phyloP scores from a whole-genome alignment of 1,139 yeast genomes.

The Sugiyamaella pinicola region DNA sequence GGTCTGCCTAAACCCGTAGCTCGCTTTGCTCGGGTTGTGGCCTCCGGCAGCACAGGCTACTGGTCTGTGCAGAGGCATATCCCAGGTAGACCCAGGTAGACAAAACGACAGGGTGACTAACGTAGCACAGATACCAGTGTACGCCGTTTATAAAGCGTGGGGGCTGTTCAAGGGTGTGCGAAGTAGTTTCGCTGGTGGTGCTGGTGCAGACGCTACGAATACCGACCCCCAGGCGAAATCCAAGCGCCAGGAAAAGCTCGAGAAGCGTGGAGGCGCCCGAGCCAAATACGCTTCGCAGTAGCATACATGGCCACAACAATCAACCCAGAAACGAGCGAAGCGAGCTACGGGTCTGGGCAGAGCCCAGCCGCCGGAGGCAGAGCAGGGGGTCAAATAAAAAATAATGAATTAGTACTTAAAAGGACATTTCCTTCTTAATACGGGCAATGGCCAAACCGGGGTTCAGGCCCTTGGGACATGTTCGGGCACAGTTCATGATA shows the following conservation, averaged over 20 bases:
- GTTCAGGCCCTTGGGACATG: conserved; percentile 99
- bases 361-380: too few species aligned
- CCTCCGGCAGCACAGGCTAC: background rate
- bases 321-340: too few species aligned
- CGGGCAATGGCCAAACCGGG: conserved; percentile 98
- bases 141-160: conserved; percentile 56
- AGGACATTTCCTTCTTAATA: conserved; percentile 91
- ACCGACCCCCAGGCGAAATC: conserved; percentile 42
- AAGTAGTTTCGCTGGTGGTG: conserved; percentile 29
- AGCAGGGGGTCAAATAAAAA: too few species aligned
- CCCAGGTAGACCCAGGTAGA: background rate
- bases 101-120: conserved; percentile 3
- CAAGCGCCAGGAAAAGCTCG: conserved; percentile 57
- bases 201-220: conserved; percentile 27
- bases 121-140: conserved; percentile 49
- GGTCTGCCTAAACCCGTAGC: background rate
- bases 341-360: too few species aligned
- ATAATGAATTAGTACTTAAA: conserved; percentile 43
- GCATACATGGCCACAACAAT: too few species aligned
- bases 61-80: background rate
- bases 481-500: conserved; percentile 95
- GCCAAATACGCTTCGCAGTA: background rate
- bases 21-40: background rate
- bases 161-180: conserved; percentile 26
- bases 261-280: conserved; percentile 37